phyloP scores from a whole-genome alignment of 108 stramenopile genomes.

The Discostella stelligeroides region DNA sequence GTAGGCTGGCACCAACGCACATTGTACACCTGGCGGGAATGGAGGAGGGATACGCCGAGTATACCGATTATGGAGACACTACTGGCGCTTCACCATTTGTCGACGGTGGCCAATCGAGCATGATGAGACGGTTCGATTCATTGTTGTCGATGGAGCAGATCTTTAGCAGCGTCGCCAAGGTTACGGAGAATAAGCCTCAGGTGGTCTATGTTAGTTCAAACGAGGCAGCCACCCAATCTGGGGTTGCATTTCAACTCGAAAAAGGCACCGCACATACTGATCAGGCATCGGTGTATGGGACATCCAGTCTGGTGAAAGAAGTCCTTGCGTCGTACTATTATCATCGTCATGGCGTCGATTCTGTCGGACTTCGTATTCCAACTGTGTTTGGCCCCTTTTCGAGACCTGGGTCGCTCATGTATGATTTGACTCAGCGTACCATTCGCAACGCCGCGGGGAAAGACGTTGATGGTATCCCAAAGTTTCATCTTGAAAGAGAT shows the following conservation, averaged over 20 bases:
- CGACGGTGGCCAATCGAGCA: constrained; percentile 26
- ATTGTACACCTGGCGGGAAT: constrained; percentile 52
- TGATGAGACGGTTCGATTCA: constrained; percentile 54
- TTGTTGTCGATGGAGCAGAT: constrained; percentile 53
- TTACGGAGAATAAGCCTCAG: constrained; percentile 21
- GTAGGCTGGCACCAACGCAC: constrained; percentile 56
- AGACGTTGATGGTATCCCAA: constrained; percentile 27
- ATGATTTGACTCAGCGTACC: constrained; percentile 47
- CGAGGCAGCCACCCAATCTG: constrained; percentile 42
- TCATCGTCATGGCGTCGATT: constrained; percentile 45
- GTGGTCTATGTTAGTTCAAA: constrained; percentile 46
- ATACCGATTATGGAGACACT: constrained; percentile 48
- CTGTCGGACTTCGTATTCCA: constrained; percentile 42
- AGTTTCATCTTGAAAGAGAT: constrained; percentile 35
- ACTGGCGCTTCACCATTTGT: constrained; percentile 36
- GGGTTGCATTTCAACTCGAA: constrained; percentile 17
- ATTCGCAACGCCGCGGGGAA: constrained; percentile 35
- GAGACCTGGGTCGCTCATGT: constrained; percentile 42
- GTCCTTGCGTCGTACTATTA: constrained; percentile 50
- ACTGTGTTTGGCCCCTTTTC: constrained; percentile 40
- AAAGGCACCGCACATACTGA: not conserved
- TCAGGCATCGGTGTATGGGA: constrained; percentile 42
- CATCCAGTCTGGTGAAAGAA: constrained; percentile 44
- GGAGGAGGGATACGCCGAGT: constrained; percentile 38
- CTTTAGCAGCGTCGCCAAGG: constrained; percentile 26